Evolutionary conservation across 1,284 basidiomycete genomes (phyloP).

Genomic region (Exobasidium rhododendri): DNA sequence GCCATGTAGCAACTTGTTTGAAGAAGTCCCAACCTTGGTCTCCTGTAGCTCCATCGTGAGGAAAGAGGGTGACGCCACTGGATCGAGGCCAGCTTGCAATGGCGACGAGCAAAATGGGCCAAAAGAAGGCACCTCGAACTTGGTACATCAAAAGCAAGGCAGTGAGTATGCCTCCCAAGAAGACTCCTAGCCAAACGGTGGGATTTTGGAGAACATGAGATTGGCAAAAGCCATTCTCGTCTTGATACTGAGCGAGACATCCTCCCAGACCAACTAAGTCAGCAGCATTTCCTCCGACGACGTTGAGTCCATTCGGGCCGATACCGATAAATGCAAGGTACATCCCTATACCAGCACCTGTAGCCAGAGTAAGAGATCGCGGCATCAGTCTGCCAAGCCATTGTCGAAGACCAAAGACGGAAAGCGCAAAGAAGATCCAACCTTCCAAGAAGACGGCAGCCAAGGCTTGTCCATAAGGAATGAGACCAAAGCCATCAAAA

Average conservation of each 20-base stretch:
- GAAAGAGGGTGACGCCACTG: slow-evolving; percentile 77
- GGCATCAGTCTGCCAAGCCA: slow-evolving; percentile 86
- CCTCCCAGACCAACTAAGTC: slow-evolving; percentile 79
- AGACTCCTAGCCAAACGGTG: slow-evolving; percentile 83
- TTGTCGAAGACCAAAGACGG: slow-evolving; percentile 78
- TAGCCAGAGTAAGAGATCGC: slow-evolving; percentile 76
- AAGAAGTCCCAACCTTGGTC: slow-evolving; percentile 78
- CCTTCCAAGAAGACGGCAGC: slow-evolving; percentile 71
- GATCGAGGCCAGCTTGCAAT: slow-evolving; percentile 82
- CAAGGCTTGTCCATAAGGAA: slow-evolving; percentile 76
- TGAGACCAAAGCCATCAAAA: slow-evolving; percentile 70
- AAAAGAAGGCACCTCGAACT: slow-evolving; percentile 76
- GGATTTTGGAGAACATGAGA: slow-evolving; percentile 70
- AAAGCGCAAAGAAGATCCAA: slow-evolving; percentile 79
- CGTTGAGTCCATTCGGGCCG: slow-evolving; percentile 68
- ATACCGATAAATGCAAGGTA: slow-evolving; percentile 62
- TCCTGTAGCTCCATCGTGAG: slow-evolving; percentile 64
- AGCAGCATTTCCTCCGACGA: slow-evolving; percentile 71
- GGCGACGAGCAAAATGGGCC: slow-evolving; percentile 75
- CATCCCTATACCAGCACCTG: slow-evolving; percentile 80
- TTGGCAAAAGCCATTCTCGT: slow-evolving; percentile 63
- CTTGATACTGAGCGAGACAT: slow-evolving; percentile 58
- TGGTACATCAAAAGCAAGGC: slow-evolving; percentile 72
- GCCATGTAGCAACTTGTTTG: slow-evolving; percentile 76
- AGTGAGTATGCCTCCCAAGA: slow-evolving; percentile 70